Evolutionary conservation across 768 basidiomycete genomes (phyloP).

Genomic region (Auricularia heimuer): DNA sequence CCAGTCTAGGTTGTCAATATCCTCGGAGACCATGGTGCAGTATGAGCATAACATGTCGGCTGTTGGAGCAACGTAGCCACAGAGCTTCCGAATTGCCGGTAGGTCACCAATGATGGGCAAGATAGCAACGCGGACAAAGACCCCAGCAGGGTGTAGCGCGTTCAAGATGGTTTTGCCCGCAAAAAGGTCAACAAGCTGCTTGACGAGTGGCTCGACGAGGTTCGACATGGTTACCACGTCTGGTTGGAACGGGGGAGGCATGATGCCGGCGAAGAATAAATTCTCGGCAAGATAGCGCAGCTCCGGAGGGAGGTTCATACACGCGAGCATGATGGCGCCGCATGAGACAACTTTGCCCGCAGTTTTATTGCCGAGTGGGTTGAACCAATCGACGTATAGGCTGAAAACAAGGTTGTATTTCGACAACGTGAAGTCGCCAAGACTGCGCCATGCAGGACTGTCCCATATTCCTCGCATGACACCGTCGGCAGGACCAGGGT

Average conservation of each 20-base stretch:
- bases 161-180: conserved; percentile 24
- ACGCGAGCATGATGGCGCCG: conserved; percentile 25
- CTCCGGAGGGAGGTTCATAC: conserved; percentile 27
- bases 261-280: conserved; percentile 32
- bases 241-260: conserved; percentile 33
- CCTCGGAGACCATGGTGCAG: background rate
- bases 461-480: background rate
- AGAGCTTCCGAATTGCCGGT: conserved; percentile 23
- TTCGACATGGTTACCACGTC: conserved; percentile 26
- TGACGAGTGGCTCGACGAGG: conserved; percentile 27
- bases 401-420: conserved; percentile 15
- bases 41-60: background rate
- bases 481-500: background rate
- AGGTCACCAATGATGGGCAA: conserved; percentile 29
- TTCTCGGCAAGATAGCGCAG: conserved; percentile 26
- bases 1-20: background rate
- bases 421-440: background rate
- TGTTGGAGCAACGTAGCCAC: conserved; percentile 14
- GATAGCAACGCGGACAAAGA: conserved; percentile 20
- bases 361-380: conserved; percentile 20
- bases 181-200: conserved; percentile 28
- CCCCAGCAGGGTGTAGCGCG: conserved; percentile 14
- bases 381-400: conserved; percentile 28
- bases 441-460: background rate
- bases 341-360: conserved; percentile 20